A percentile compares a stretch with the other conserved stretches of the same genome.
Evolutionary conservation across 371 early-diverging fungal genomes (phyloP).

Genomic region (Phascolomyces articulosus): DNA sequence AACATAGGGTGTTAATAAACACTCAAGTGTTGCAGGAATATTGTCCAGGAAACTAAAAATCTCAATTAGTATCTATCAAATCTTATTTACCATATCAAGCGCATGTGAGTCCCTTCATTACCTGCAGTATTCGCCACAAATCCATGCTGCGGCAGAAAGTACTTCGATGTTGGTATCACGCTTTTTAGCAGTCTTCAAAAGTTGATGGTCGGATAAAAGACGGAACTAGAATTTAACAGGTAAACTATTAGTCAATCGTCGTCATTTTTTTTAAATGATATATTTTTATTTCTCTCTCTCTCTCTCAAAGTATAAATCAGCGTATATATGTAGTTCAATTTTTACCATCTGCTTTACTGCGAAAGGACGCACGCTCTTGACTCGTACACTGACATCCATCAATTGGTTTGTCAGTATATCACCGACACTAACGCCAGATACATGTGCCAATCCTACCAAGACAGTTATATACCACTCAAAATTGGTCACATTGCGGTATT

Average conservation of each 20-base stretch:
- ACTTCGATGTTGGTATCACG: slow-evolving; percentile 77
- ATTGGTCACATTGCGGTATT: slow-evolving; percentile 83
- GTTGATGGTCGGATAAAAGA: slow-evolving; percentile 57
- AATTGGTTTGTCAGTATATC: slow-evolving; percentile 70
- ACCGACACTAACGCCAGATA: slow-evolving; percentile 78
- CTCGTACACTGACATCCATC: slow-evolving; percentile 91
- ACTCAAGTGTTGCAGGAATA: slow-evolving; percentile 58
- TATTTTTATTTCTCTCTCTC: not conserved
- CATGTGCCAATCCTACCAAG: slow-evolving; percentile 75
- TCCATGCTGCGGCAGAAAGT: slow-evolving; percentile 88
- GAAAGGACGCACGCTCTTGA: slow-evolving; percentile 80
- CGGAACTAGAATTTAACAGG: slow-evolving; percentile 38
- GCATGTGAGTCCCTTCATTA: slow-evolving; percentile 11
- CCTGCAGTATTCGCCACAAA: slow-evolving; percentile 87
- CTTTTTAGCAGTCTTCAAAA: slow-evolving; percentile 64
- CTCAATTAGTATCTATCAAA: not conserved
- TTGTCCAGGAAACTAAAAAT: slow-evolving; percentile 38
- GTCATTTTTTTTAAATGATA: too few relatives aligned
- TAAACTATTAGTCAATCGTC: not conserved
- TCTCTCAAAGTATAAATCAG: not conserved
- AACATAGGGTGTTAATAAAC: slow-evolving; percentile 58
- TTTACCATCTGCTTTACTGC: slow-evolving; percentile 78
- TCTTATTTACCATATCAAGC: not conserved
- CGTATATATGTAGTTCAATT: too few relatives aligned
- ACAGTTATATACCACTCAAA: slow-evolving; percentile 95